Conservation (phyloP, 495 filamentous ascomycete genomes). For the Tuber melanosporum region DNA sequence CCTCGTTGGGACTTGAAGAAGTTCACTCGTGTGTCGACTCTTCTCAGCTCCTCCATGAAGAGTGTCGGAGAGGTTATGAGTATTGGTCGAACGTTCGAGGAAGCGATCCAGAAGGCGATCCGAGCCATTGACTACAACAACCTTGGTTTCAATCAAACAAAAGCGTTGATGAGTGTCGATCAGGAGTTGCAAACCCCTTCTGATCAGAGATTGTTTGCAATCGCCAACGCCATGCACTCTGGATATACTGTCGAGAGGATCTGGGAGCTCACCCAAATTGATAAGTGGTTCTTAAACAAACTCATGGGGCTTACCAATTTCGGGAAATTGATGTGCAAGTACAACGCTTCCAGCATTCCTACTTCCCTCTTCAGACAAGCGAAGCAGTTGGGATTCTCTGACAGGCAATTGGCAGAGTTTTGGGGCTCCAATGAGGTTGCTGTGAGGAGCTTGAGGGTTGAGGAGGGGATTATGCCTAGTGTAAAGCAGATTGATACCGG, state of each 20-base stretch:
- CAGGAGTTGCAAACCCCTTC: slow-evolving; percentile 94
- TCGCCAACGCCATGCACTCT: slow-evolving; percentile 92
- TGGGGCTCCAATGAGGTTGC: slow-evolving; percentile 87
- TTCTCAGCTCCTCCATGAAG: slow-evolving; percentile 98
- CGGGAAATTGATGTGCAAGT: slow-evolving; percentile 64
- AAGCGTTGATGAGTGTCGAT: slow-evolving; percentile 90
- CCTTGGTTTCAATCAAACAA: slow-evolving; percentile 86
- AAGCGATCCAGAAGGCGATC: slow-evolving; percentile 98
- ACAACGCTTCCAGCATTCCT: slow-evolving; percentile 63
- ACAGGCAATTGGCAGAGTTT: slow-evolving; percentile 89
- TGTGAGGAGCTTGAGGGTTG: slow-evolving; percentile 70
- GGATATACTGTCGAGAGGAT: slow-evolving; percentile 94
- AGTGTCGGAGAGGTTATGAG: slow-evolving; percentile 99
- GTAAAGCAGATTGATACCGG: slow-evolving; percentile 95
- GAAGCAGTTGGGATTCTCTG: slow-evolving; percentile 89
- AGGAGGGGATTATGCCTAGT: slow-evolving; percentile 75
- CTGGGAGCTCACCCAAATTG: slow-evolving; percentile 95
- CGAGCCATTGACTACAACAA: slow-evolving; percentile 91
- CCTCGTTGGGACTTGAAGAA: slow-evolving; percentile 98
- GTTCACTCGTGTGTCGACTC: slow-evolving; percentile 90
- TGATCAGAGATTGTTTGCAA: slow-evolving; percentile 93
- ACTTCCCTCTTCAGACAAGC: slow-evolving; percentile 63
- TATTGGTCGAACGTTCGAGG: slow-evolving; percentile 93
- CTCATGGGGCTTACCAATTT: slow-evolving; percentile 89
- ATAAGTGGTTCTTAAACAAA: slow-evolving; percentile 91